Conservation (phyloP, 2,329 filamentous ascomycete genomes). For the Ampelomyces quisqualis region DNA sequence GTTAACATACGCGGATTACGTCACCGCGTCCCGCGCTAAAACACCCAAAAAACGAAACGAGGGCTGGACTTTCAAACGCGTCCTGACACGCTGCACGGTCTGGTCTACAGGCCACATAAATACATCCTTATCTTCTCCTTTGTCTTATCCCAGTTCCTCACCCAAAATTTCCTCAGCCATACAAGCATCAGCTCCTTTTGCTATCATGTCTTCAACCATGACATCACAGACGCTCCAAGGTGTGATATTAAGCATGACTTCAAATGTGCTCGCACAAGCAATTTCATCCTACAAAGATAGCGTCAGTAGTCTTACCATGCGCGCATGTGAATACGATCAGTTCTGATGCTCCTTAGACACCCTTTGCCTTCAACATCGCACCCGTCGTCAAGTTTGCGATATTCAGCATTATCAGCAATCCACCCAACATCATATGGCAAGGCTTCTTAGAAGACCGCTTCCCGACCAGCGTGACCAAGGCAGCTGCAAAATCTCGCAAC, state of each 20-base stretch:
- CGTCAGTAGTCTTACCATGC: constrained; percentile 45
- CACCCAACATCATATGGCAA: constrained; percentile 88
- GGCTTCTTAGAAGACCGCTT: constrained; percentile 72
- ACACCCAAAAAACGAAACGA: constrained; percentile 1
- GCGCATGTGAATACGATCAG: not conserved
- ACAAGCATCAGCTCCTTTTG: constrained; percentile 1
- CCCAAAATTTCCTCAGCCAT: not conserved
- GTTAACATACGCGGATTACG: not conserved
- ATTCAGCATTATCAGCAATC: constrained; percentile 71
- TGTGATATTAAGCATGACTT: constrained; percentile 63
- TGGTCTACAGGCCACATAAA: constrained; percentile 3
- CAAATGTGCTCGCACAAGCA: constrained; percentile 72
- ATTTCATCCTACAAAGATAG: constrained; percentile 63
- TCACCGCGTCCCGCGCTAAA: constrained; percentile 1
- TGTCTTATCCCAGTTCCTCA: not conserved
- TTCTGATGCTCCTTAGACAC: constrained; percentile 46
- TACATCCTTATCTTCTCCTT: not conserved
- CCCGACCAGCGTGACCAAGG: constrained; percentile 59
- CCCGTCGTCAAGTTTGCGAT: constrained; percentile 75
- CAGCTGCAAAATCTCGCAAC: constrained; percentile 21
- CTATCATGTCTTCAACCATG: constrained; percentile 33
- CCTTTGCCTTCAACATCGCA: constrained; percentile 63
- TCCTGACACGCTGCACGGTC: constrained; percentile 2
- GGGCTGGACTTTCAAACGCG: constrained; percentile 3
- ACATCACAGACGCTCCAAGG: constrained; percentile 58